Conservation (phyloP, 176 grass and related monocot species). For the Oryza coarctata region DNA sequence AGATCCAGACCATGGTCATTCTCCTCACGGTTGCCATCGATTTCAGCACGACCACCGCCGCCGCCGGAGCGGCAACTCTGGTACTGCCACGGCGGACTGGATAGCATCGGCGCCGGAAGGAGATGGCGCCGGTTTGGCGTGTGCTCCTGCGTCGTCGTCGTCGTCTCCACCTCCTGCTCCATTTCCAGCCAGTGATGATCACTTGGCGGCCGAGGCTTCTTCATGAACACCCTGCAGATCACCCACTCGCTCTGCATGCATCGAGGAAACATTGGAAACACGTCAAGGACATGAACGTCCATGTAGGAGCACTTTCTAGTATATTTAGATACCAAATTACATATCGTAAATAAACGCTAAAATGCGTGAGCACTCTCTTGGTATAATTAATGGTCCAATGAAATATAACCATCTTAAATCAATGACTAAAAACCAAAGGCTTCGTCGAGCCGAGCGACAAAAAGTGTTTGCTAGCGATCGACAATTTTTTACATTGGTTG, state of each 20-base stretch:
- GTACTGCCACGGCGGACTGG: background rate
- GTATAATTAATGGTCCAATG: too few species aligned
- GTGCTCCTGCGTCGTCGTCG: too few species aligned
- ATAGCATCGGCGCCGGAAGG: background rate
- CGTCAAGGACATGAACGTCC: background rate
- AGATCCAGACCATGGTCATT: background rate
- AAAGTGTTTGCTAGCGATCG: too few species aligned
- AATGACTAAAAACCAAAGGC: too few species aligned
- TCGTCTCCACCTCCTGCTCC: background rate
- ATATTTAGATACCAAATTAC: background rate
- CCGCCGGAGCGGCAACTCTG: background rate
- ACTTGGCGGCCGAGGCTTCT: background rate
- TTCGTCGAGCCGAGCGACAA: too few species aligned
- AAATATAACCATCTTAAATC: too few species aligned
- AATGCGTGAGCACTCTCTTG: background rate
- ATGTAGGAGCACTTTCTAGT: background rate
- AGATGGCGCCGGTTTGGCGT: background rate
- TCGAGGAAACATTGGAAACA: background rate
- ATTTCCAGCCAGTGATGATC: background rate
- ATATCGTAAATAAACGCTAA: background rate
- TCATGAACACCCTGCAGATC: constrained; percentile 44
- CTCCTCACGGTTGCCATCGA: background rate
- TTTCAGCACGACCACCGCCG: too few species aligned
- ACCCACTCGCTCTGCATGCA: constrained; percentile 41
- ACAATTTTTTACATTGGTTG: too few species aligned